Conservation (phyloP, 2,329 filamentous ascomycete genomes). For the Sarocladium oryzae region DNA sequence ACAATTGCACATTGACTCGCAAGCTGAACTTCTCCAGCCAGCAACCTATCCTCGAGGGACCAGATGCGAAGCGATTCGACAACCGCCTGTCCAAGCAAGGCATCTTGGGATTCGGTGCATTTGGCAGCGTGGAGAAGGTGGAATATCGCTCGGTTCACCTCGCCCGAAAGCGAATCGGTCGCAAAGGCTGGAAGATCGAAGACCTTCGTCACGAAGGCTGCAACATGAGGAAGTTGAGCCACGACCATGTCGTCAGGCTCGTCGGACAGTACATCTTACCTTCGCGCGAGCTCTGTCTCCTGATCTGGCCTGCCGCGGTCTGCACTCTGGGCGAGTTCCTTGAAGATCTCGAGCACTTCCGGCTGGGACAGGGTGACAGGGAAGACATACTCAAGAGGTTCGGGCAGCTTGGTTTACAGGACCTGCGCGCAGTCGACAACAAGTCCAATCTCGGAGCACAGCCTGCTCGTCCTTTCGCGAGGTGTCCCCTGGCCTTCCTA, state of each 20-base stretch:
- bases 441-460: slow-evolving; percentile 15
- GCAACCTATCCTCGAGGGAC: slow-evolving; percentile 22
- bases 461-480: slow-evolving; percentile 16
- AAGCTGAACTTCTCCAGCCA: slow-evolving; percentile 16
- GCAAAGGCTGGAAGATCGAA: slow-evolving; percentile 31
- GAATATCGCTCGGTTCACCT: slow-evolving; percentile 33
- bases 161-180: slow-evolving; percentile 37
- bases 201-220: slow-evolving; percentile 37
- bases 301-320: slow-evolving; percentile 41
- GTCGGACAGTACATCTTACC: slow-evolving; percentile 39
- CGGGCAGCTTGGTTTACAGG: slow-evolving; percentile 29
- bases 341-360: slow-evolving; percentile 35
- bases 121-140: slow-evolving; percentile 38
- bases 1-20: background rate
- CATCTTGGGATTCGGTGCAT: slow-evolving; percentile 36
- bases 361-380: slow-evolving; percentile 29
- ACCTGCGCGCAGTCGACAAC: slow-evolving; percentile 28
- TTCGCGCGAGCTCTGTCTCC: slow-evolving; percentile 34
- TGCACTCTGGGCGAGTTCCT: slow-evolving; percentile 38
- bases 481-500: slow-evolving; percentile 34
- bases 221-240: slow-evolving; percentile 40
- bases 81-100: slow-evolving; percentile 22
- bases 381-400: slow-evolving; percentile 34
- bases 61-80: slow-evolving; percentile 29
- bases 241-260: slow-evolving; percentile 41